A percentile compares a stretch with the other conserved stretches of the same genome.
phyloP scores from a whole-genome alignment of 2,329 filamentous ascomycete genomes.

The Rhynchosporium secalis region DNA sequence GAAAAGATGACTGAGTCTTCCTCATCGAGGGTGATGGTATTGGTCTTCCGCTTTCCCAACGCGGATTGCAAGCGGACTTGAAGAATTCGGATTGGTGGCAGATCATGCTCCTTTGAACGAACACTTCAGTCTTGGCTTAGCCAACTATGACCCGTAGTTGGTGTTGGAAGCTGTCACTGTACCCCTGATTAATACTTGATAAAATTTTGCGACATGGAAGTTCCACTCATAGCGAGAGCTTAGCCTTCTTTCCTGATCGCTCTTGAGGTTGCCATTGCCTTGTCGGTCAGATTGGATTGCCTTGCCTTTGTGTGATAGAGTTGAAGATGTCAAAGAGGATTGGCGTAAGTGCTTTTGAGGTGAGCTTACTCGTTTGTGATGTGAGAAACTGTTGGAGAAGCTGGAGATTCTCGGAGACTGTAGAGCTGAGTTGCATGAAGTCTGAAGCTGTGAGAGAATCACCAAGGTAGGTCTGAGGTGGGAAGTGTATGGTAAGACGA shows the following conservation, averaged over 20 bases:
- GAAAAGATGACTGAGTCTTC: not conserved
- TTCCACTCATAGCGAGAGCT: not conserved
- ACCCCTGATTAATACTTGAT: not conserved
- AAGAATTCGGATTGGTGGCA: not conserved
- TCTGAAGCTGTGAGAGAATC: no score
- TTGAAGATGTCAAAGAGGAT: not conserved
- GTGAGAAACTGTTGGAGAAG: not conserved
- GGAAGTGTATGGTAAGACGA: no score
- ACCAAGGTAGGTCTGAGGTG: no score
- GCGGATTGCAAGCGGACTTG: not conserved
- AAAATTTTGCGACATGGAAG: not conserved
- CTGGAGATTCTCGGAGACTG: not conserved
- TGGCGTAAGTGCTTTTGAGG: not conserved
- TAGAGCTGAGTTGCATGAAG: not conserved
- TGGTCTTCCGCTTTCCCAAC: not conserved
- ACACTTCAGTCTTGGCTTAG: not conserved
- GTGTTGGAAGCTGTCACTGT: not conserved
- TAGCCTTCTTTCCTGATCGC: not conserved
- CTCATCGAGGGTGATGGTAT: not conserved
- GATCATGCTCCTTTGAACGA: not conserved
- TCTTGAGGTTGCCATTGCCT: not conserved
- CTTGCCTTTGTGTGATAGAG: not conserved
- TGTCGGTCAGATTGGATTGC: not conserved
- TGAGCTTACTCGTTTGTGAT: not conserved
- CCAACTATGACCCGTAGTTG: not conserved